Evolutionary conservation across 2,329 filamentous ascomycete genomes (phyloP).

Genomic region (Botrytis sinoallii): DNA sequence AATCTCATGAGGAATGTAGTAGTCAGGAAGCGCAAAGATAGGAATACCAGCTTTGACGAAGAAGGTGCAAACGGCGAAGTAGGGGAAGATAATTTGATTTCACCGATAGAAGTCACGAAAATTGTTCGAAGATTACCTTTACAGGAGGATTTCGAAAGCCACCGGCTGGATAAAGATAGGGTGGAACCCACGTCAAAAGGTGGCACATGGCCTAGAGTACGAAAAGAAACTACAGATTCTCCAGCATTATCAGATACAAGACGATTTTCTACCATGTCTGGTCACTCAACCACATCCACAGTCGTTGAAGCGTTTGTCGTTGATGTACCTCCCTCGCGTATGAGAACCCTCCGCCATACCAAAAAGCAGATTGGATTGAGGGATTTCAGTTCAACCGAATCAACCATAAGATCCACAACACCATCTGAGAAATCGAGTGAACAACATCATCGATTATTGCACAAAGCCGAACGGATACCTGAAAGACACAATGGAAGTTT

Average conservation of each 20-base stretch:
- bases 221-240: constrained; percentile 26
- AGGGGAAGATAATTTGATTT: constrained; percentile 47
- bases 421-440: constrained; percentile 40
- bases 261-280: constrained; percentile 54
- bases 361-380: constrained; percentile 53
- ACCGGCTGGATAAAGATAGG: constrained; percentile 28
- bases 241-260: constrained; percentile 41
- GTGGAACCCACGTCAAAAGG: not conserved
- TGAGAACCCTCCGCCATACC: constrained; percentile 58
- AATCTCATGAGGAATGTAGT: constrained; percentile 53
- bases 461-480: constrained; percentile 29
- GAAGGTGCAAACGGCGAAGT: constrained; percentile 42
- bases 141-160: constrained; percentile 32
- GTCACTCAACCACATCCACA: constrained; percentile 53
- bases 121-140: constrained; percentile 34
- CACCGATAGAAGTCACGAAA: constrained; percentile 53
- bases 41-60: constrained; percentile 26
- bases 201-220: constrained; percentile 22
- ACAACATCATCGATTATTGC: constrained; percentile 30
- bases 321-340: constrained; percentile 47
- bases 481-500: constrained; percentile 41
- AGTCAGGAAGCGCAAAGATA: constrained; percentile 44
- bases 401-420: constrained; percentile 42
- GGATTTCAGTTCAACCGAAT: constrained; percentile 42
- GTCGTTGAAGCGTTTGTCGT: constrained; percentile 59